Conservation (phyloP, 805 yeast species). For the Sungouiella thailandica region DNA sequence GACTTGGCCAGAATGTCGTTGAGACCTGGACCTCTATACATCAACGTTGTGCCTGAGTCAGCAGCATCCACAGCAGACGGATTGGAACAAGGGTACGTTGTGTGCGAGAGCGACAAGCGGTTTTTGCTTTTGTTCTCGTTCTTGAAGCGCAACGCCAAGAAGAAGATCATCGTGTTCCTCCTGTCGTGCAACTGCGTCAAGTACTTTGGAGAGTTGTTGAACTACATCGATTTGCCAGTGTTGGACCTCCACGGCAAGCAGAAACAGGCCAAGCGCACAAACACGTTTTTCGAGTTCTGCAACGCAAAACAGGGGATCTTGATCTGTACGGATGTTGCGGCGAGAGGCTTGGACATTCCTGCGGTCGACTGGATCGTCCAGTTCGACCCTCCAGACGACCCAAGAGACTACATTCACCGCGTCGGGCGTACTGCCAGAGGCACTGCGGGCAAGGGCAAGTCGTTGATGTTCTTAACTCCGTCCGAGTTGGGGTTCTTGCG, state of each 20-base stretch:
- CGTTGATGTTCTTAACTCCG: slow-evolving; percentile 93
- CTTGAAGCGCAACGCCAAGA: slow-evolving; percentile 86
- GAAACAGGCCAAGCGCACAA: slow-evolving; percentile 97
- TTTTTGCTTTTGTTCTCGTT: slow-evolving; percentile 87
- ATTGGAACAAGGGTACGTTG: slow-evolving; percentile 96
- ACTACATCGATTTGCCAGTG: slow-evolving; percentile 95
- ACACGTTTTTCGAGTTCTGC: slow-evolving; percentile 96
- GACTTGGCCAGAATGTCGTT: slow-evolving; percentile 95
- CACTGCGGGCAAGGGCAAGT: slow-evolving; percentile 80
- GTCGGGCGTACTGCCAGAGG: slow-evolving; percentile 99
- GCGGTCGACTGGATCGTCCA: slow-evolving; percentile 99
- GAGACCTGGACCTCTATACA: slow-evolving; percentile 88
- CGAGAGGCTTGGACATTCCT: slow-evolving; percentile 98
- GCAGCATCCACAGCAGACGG: slow-evolving; percentile 93
- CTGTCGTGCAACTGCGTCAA: slow-evolving; percentile 97
- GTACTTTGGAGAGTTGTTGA: slow-evolving; percentile 89
- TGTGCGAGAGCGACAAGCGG: slow-evolving; percentile 93
- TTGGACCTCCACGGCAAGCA: slow-evolving; percentile 96
- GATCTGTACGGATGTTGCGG: slow-evolving; percentile 97
- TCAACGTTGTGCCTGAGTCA: slow-evolving; percentile 82
- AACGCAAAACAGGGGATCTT: slow-evolving; percentile 92
- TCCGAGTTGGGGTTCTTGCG: slow-evolving; percentile 91
- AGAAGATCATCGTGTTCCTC: slow-evolving; percentile 88
- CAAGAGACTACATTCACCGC: slow-evolving; percentile 97
- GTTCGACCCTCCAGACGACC: slow-evolving; percentile 99